A percentile compares a stretch with the other conserved stretches of the same genome.
These are phyloP conservation scores for Epichloe gansuensis DNA, from an alignment of 2,329 filamentous ascomycete genomes.

Conservation along the genomic window DNA sequence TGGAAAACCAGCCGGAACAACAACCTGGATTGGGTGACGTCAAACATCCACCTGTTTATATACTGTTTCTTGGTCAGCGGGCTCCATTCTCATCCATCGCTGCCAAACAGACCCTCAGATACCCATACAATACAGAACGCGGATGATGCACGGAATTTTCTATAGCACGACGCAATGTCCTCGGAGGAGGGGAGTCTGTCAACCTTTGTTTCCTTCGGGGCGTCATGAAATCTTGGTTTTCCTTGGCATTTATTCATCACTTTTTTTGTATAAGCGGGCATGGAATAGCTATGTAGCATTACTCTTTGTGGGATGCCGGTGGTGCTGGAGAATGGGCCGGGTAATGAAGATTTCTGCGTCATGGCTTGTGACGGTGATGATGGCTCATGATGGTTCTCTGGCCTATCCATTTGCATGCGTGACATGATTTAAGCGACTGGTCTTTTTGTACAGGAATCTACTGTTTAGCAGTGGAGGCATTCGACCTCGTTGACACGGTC, in stretches of 20 bases:
- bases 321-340: not conserved
- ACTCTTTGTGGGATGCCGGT: not conserved
- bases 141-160: not conserved
- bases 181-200: not conserved
- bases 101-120: not conserved
- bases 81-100: not conserved
- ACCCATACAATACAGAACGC: not conserved
- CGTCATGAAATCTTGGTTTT: not conserved
- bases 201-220: not conserved
- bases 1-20: not conserved
- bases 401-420: conserved; percentile 6
- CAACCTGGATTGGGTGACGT: not conserved
- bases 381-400: not conserved
- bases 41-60: not conserved
- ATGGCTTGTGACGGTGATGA: not conserved
- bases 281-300: conserved; percentile 1
- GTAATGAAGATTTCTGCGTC: not conserved
- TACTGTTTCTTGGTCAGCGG: not conserved
- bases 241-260: conserved; percentile 6
- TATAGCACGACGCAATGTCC: not conserved
- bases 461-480: conserved; percentile 21
- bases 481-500: conserved; percentile 22
- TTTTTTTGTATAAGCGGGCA: conserved; percentile 10
- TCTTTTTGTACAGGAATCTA: not conserved
- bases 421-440: not conserved